Evolutionary conservation across 1,284 basidiomycete genomes (phyloP).

Genomic region (Neonothopanus nambi): DNA sequence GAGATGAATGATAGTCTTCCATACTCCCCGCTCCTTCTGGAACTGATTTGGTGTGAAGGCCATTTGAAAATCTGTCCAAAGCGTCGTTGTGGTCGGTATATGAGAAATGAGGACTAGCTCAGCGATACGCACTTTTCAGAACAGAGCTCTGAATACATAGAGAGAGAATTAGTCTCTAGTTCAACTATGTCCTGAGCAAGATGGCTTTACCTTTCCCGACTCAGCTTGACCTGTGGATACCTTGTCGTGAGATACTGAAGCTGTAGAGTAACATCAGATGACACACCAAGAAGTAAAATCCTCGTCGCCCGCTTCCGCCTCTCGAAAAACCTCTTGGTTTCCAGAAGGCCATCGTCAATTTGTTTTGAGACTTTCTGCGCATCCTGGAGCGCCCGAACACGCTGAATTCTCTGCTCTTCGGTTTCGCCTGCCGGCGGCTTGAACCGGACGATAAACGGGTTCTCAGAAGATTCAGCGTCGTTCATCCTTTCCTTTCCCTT

Average conservation of each 20-base stretch:
- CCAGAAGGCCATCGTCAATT: constrained; percentile 59
- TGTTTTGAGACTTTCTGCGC: constrained; percentile 46
- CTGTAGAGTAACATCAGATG: background rate
- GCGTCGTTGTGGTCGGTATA: constrained; percentile 23
- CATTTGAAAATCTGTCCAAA: constrained; percentile 59
- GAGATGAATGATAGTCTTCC: constrained; percentile 66
- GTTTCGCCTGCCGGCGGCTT: constrained; percentile 43
- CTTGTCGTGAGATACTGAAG: background rate
- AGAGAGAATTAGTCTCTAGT: background rate
- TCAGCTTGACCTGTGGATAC: constrained; percentile 56
- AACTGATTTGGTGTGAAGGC: constrained; percentile 64
- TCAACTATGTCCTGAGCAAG: background rate
- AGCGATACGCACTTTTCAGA: constrained; percentile 52
- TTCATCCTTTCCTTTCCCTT: constrained; percentile 10
- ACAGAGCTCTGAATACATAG: constrained; percentile 51
- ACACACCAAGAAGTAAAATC: constrained; percentile 61
- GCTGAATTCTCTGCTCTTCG: constrained; percentile 38
- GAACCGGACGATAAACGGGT: constrained; percentile 25
- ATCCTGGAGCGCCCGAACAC: constrained; percentile 44
- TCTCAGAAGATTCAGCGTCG: constrained; percentile 4
- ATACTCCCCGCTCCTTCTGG: constrained; percentile 53
- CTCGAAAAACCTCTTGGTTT: constrained; percentile 50
- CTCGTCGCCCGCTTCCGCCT: constrained; percentile 60
- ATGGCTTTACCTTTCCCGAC: constrained; percentile 53
- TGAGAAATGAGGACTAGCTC: no score